A percentile compares a stretch with the other conserved stretches of the same genome.
phyloP scores from a whole-genome alignment of 169 alveolate species.

The Eimeria praecox region DNA sequence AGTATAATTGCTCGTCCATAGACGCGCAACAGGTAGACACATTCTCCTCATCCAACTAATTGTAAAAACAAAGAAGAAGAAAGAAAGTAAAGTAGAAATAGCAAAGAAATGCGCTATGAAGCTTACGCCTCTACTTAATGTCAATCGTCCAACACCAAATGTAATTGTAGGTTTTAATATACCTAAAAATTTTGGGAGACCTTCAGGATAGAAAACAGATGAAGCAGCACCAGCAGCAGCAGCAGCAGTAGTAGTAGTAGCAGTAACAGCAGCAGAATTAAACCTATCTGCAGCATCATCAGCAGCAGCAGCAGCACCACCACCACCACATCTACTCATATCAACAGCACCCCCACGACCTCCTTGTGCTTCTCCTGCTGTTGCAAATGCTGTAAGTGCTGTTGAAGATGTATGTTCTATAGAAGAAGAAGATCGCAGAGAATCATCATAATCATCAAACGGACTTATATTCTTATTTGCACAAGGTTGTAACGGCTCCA shows the following conservation, averaged over 20 bases:
- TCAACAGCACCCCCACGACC: no score
- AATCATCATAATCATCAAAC: background rate
- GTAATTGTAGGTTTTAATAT: conserved; percentile 4
- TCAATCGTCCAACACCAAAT: background rate
- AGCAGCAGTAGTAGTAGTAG: background rate
- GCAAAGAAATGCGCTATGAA: conserved; percentile 47
- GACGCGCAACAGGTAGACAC: conserved; percentile 13
- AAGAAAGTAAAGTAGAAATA: background rate
- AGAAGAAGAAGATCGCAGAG: background rate
- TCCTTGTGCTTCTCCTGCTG: background rate
- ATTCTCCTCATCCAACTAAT: conserved; percentile 33
- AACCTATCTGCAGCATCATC: no score
- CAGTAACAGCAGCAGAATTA: no score
- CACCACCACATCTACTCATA: no score
- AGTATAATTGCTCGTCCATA: conserved; percentile 12
- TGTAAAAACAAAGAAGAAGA: background rate
- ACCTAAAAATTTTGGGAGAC: conserved; percentile 15
- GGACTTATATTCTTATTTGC: background rate
- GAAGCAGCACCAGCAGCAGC: background rate
- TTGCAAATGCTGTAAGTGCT: conserved; percentile 14
- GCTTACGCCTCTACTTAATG: conserved; percentile 27
- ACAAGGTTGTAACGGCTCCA: conserved; percentile 34
- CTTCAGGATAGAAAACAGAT: conserved; percentile 32
- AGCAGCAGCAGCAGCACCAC: no score
- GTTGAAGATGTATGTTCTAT: background rate